phyloP scores from a whole-genome alignment of 2,329 filamentous ascomycete genomes.

The Colletotrichum liriopes region DNA sequence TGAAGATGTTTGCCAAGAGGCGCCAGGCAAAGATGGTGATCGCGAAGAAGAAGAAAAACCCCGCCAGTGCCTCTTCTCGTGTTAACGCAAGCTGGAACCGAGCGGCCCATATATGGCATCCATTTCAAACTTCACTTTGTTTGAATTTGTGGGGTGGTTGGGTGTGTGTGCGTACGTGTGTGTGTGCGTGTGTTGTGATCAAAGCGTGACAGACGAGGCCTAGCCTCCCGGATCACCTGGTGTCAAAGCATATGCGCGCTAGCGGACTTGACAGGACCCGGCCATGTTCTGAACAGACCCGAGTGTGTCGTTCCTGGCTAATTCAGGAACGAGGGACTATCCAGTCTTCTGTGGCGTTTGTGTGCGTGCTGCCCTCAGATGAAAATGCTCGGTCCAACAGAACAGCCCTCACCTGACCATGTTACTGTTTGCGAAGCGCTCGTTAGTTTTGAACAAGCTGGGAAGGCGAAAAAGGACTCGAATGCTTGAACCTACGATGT shows the following conservation, averaged over 20 bases:
- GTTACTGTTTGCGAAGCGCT: neutral
- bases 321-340: neutral
- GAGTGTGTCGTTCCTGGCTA: neutral
- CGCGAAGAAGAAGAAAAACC: neutral
- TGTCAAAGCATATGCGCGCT: conserved; percentile 16
- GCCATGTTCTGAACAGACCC: neutral
- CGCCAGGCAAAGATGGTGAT: neutral
- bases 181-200: conserved; percentile 9
- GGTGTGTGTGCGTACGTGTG: neutral
- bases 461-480: neutral
- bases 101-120: neutral
- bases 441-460: neutral
- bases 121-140: neutral
- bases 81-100: neutral
- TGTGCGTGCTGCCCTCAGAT: neutral
- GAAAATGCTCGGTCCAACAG: neutral
- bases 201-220: conserved; percentile 24
- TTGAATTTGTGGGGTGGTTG: neutral
- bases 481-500: neutral
- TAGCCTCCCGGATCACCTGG: conserved; percentile 2
- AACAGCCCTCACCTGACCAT: neutral
- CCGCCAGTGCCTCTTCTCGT: neutral
- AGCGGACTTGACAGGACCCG: conserved; percentile 19
- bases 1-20: neutral
- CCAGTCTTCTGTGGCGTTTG: neutral